phyloP scores from a whole-genome alignment of 768 basidiomycete species.

The Naganishia friedmannii region DNA sequence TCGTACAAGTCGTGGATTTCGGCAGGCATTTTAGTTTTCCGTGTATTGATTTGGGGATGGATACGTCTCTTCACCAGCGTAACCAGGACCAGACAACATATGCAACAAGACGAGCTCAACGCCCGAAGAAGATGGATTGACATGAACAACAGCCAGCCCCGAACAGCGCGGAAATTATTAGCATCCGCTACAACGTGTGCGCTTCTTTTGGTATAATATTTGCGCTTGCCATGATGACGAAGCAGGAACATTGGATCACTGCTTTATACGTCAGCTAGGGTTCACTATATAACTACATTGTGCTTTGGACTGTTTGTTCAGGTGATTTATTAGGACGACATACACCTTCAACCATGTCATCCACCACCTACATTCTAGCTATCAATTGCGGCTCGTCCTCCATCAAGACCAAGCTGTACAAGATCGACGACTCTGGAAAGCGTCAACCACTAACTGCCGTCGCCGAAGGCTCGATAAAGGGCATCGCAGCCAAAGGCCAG shows the following conservation, averaged over 20 bases:
- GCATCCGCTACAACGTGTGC: not conserved
- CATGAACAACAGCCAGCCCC: not conserved
- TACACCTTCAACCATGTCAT: not conserved
- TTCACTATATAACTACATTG: not conserved
- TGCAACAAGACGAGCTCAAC: not conserved
- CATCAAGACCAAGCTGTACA: constrained; percentile 74
- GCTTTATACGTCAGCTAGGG: not conserved
- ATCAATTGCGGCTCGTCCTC: constrained; percentile 81
- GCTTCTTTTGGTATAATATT: not conserved
- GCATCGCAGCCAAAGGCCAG: constrained; percentile 49
- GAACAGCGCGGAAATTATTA: constrained; percentile 18
- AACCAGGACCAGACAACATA: constrained; percentile 15
- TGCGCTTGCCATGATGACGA: constrained; percentile 12
- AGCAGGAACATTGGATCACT: not conserved
- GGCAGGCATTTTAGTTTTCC: constrained; percentile 32
- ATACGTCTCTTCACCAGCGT: not conserved
- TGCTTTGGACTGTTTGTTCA: not conserved
- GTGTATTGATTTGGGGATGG: constrained; percentile 2
- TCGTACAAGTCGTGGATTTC: constrained; percentile 95
- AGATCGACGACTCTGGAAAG: constrained; percentile 38
- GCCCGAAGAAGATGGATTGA: no score
- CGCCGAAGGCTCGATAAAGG: constrained; percentile 39
- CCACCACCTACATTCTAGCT: constrained; percentile 58
- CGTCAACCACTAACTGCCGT: constrained; percentile 37
- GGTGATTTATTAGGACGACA: not conserved